Evolutionary conservation across 805 yeast genomes (phyloP), one percentile per base, ranked within the genome.

Genomic region (Wickerhamiella azymoides): DNA sequence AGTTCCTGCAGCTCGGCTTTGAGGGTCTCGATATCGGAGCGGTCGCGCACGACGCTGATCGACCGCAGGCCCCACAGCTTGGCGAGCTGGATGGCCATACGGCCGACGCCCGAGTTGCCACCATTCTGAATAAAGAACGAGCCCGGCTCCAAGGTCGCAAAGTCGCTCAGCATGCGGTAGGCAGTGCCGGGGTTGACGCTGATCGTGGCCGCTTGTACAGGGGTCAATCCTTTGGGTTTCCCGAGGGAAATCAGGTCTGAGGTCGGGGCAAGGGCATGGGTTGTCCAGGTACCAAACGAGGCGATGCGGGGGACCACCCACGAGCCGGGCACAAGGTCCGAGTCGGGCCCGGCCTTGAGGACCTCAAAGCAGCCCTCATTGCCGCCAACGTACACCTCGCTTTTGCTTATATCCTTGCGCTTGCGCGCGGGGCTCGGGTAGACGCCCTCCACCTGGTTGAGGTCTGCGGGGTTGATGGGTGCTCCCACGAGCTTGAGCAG

Each of bases 41-140:
- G 75, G 57, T 84, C 84, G 62, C 99, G 77, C 43, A 92, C 81
- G 39, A 92, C 92, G 50, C 84, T 79, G 53, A 92, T 73, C 10
- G 94, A 84, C 56, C 85, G 84, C 59, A 79, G 63, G 1, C 94
- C 95, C 61, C 80, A 70, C 25, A 77, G 68, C 52, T 76, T 75
- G 26, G 84, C 95, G 45, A 92, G 74, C 63, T 92, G 99, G 41
- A 85, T 72, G 7, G 94, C 97, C 54, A 82, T 79, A 54, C 85
- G 77, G 5, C 96, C 95, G 10, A 92, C 99, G 25, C 92, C 94
- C 7, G 95, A 84, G 53, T 85, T 92, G 30, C 95, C 97, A 27
- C 96, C 98, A 57, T 89, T 92, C 65, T 92, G 97, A 50, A 92
- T 78, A 51, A 92, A 75, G 94, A 95, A 92, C 61, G 88, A 70